A percentile compares a stretch with the other conserved stretches of the same genome.
These are phyloP conservation scores for Penicilliopsis zonata DNA, from an alignment of 495 filamentous ascomycete species.

Conservation along the genomic window DNA sequence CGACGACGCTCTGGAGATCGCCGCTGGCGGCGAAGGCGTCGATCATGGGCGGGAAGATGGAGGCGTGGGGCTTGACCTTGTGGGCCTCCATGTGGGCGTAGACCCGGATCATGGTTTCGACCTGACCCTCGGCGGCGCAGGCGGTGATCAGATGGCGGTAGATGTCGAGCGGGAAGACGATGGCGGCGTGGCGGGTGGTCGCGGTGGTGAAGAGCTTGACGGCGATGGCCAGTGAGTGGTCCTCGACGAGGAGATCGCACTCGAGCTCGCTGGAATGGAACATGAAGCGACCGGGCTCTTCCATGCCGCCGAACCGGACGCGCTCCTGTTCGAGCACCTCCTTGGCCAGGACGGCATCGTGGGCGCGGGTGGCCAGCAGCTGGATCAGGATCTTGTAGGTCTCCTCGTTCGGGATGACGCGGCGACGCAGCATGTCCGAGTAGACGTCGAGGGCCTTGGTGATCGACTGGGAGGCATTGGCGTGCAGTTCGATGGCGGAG, in stretches of 20 bases:
- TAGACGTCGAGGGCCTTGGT: conserved; percentile 90
- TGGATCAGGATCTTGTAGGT: conserved; percentile 82
- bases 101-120: conserved; percentile 78
- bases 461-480: conserved; percentile 63
- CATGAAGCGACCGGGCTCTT: conserved; percentile 80
- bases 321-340: conserved; percentile 62
- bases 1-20: conserved; percentile 79
- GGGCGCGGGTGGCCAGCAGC: conserved; percentile 64
- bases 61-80: conserved; percentile 57
- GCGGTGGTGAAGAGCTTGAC: conserved; percentile 74
- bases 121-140: conserved; percentile 63
- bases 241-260: conserved; percentile 68
- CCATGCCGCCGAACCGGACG: conserved; percentile 70
- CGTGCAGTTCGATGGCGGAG: conserved; percentile 62
- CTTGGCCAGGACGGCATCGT: conserved; percentile 59
- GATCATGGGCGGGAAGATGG: conserved; percentile 86
- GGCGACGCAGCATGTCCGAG: conserved; percentile 85
- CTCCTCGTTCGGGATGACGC: conserved; percentile 64
- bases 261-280: conserved; percentile 78
- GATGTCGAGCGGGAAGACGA: conserved; percentile 55
- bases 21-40: conserved; percentile 70
- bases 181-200: conserved; percentile 34
- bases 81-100: conserved; percentile 81
- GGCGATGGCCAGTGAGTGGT: conserved; percentile 73
- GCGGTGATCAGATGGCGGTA: conserved; percentile 75